A percentile compares a stretch with the other conserved stretches of the same genome.
phyloP scores from a whole-genome alignment of 1,284 basidiomycete genomes.

The Mycosarcoma maydis region DNA sequence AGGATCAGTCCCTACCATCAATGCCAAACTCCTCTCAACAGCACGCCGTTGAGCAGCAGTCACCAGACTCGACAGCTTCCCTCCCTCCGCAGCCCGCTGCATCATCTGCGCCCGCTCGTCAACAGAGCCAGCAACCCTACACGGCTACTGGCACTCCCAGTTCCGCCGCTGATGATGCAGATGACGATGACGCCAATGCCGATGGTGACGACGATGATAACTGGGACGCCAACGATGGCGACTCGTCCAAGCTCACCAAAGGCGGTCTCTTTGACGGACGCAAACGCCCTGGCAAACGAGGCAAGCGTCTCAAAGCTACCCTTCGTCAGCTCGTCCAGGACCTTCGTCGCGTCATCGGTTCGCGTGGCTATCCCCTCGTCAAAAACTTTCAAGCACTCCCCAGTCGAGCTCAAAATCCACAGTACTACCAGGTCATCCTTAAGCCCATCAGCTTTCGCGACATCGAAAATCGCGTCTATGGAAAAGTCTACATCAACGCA shows the following conservation, averaged over 20 bases:
- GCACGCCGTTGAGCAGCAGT: not conserved
- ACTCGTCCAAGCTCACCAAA: constrained; percentile 41
- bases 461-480: constrained; percentile 53
- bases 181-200: constrained; percentile 29
- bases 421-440: constrained; percentile 63
- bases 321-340: constrained; percentile 51
- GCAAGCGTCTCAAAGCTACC: constrained; percentile 61
- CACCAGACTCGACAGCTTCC: not conserved
- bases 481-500: constrained; percentile 58
- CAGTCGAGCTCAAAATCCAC: constrained; percentile 51
- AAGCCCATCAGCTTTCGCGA: constrained; percentile 56
- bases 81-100: not conserved
- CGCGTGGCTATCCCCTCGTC: constrained; percentile 40
- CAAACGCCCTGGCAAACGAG: constrained; percentile 53
- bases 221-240: constrained; percentile 16
- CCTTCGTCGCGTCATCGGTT: constrained; percentile 36
- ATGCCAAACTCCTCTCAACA: constrained; percentile 5
- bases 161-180: constrained; percentile 24
- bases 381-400: constrained; percentile 61
- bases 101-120: constrained; percentile 23
- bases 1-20: constrained; percentile 9
- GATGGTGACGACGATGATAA: constrained; percentile 18
- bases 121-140: constrained; percentile 25
- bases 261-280: constrained; percentile 44
- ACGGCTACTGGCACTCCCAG: constrained; percentile 31